phyloP scores from a whole-genome alignment of 2,329 filamentous ascomycete genomes.

The Botryosphaeria dothidea region DNA sequence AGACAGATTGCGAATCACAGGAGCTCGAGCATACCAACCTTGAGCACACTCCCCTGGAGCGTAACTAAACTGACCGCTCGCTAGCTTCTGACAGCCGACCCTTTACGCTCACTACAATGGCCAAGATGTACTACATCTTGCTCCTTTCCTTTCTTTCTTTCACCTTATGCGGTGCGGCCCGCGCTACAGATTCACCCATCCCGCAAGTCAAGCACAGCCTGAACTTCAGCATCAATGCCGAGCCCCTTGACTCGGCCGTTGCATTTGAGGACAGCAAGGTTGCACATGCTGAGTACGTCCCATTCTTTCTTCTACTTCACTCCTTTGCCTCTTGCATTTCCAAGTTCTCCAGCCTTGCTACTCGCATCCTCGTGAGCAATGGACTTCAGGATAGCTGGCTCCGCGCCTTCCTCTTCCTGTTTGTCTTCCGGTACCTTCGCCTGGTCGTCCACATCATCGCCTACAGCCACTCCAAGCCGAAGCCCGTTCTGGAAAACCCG shows the following conservation, averaged over 20 bases:
- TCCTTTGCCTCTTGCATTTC: not conserved
- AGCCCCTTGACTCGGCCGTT: not conserved
- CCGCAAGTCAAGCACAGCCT: too few relatives aligned
- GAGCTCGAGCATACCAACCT: too few relatives aligned
- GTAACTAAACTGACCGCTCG: too few relatives aligned
- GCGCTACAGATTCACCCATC: too few relatives aligned
- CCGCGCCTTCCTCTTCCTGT: conserved; percentile 37
- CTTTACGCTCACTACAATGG: too few relatives aligned
- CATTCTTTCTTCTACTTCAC: not conserved
- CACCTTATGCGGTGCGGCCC: too few relatives aligned
- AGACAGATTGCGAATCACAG: too few relatives aligned
- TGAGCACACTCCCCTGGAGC: too few relatives aligned
- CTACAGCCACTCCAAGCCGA: conserved; percentile 44
- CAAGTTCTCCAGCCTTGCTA: not conserved
- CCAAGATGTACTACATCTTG: too few relatives aligned
- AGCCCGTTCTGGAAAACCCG: conserved; percentile 29
- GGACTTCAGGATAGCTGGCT: not conserved
- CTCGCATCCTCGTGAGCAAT: not conserved
- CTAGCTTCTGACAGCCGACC: too few relatives aligned
- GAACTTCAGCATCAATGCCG: not conserved
- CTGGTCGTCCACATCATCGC: conserved; percentile 47
- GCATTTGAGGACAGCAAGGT: not conserved
- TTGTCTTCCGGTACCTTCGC: conserved; percentile 50
- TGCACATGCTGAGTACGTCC: not conserved
- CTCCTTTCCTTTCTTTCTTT: too few relatives aligned